Base-by-base conservation (phyloP, 2,329 filamentous ascomycete species). In the Exophiala dermatitidis region DNA sequence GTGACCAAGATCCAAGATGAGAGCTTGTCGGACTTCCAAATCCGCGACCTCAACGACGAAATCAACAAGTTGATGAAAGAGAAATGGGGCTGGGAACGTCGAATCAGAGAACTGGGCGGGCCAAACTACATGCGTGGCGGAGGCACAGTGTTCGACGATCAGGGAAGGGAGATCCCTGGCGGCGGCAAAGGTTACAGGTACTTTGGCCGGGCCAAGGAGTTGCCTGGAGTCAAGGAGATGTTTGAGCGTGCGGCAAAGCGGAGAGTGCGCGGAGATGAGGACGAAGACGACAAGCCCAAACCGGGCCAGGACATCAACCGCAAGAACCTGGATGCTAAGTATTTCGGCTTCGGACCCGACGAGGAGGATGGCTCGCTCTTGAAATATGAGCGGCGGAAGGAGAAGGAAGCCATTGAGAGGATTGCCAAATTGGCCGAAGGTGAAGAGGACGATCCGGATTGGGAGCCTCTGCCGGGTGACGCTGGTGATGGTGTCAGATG, bases 1-100 rank as follows among this genome's bases (percentile, higher is more conserved):
- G 89, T 98, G 53, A 89, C 89, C 60, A 88, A 88, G 67, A 97
- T 98, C 73, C 93, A 98, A 70, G 93, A 98, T 64, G 76, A 82
- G 5, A 84, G 85, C 44, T 79, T 98, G n/a, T 89, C 83, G 72
- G 93, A 98, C 77, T 97, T 87, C 75, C 93, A 97, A 77, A 89
- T 98, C 70, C 85, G 93, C 66, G 93, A 98, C 72, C 77, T 98
- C 68, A 98, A 98, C 74, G 93, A 98, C 71, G 93, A 98, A 73
- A 95, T 98, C 77, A 98, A 98, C 77, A 95, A 95, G 74, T 80
- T 95, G 58, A 96, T 98, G 88, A 84, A 90, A 60, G 93, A 98
- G 76, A 98, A 98, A 73, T 90, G 94, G 79, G 90, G 95, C 80
- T 98, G 93, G 93, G 93, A 98, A 76, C 82, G 93, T 63, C 90